phyloP scores from a whole-genome alignment of 2,329 filamentous ascomycete species.

The Rhexocercosporidium sp. region DNA sequence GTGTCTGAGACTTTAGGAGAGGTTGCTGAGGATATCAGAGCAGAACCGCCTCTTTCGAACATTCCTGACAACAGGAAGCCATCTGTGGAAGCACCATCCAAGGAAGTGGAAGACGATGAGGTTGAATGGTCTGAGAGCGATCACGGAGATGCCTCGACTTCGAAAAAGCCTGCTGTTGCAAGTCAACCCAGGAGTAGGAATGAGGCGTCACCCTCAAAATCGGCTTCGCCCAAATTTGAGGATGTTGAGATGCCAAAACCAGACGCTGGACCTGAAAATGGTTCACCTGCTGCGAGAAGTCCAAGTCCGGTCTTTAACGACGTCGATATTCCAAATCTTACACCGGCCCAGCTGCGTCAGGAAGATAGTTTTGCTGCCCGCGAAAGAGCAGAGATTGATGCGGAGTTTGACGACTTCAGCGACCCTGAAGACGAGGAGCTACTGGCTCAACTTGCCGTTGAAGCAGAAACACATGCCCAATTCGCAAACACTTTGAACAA shows the following conservation, averaged over 20 bases:
- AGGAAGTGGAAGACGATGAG: conserved; percentile 37
- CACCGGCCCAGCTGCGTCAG: conserved; percentile 13
- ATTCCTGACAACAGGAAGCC: conserved; percentile 36
- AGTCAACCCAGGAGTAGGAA: conserved; percentile 1
- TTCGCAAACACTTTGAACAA: conserved; percentile 89
- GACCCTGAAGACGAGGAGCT: conserved; percentile 94
- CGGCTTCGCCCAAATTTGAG: conserved; percentile 55
- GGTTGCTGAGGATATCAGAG: conserved; percentile 42
- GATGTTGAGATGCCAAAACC: conserved; percentile 47
- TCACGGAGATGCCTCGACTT: conserved; percentile 36
- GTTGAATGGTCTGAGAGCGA: conserved; percentile 62
- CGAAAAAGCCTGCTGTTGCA: conserved; percentile 18
- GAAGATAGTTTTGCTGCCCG: conserved; percentile 20
- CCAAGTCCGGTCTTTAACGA: conserved; percentile 36
- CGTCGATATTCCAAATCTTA: conserved; percentile 25
- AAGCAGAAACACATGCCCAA: conserved; percentile 91
- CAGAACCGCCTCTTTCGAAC: conserved; percentile 33
- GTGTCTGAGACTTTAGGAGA: conserved; percentile 24
- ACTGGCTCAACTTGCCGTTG: conserved; percentile 81
- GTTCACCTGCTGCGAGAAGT: conserved; percentile 19
- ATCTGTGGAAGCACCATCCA: not conserved
- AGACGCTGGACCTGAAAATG: not conserved
- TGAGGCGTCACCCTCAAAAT: conserved; percentile 40
- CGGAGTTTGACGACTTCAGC: conserved; percentile 68
- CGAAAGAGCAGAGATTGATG: conserved; percentile 37